Conservation (phyloP, 129 eudicot species). For the Deinandra increscens region DNA sequence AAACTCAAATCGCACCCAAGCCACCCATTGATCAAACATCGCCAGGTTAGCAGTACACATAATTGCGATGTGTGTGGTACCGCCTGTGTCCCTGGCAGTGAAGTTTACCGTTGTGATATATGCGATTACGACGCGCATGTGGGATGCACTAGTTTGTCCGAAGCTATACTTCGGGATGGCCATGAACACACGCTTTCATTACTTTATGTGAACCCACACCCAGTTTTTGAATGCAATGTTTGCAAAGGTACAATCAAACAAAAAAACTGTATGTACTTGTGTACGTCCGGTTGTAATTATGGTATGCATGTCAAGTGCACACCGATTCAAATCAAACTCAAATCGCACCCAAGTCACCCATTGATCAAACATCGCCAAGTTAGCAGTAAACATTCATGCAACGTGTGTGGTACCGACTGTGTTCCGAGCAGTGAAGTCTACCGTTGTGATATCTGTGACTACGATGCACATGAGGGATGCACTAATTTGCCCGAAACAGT, state of each 20-base stretch:
- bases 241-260: conserved; percentile 16
- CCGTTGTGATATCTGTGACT: conserved; percentile 15
- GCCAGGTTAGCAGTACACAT: background rate
- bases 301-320: too few relatives aligned
- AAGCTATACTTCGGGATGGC: background rate
- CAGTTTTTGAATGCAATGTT: conserved; percentile 6
- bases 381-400: too few relatives aligned
- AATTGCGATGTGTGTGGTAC: conserved; percentile 28
- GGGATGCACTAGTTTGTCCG: conserved; percentile 18
- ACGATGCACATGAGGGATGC: conserved; percentile 19
- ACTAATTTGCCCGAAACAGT: conserved; percentile 12
- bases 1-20: conserved; percentile 20
- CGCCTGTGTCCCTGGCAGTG: background rate
- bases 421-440: background rate
- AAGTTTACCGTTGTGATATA: conserved; percentile 3
- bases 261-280: conserved; percentile 22
- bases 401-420: conserved; percentile 20
- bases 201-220: conserved; percentile 18
- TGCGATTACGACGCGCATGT: conserved; percentile 24
- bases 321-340: conserved; percentile 12
- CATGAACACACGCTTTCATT: conserved; percentile 12
- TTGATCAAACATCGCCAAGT: too few relatives aligned
- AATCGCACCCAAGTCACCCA: conserved; percentile 18
- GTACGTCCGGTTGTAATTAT: conserved; percentile 27
- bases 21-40: conserved; percentile 11